Conservation (phyloP, 164 flowering plant genomes). For the Macadamia integrifolia region DNA sequence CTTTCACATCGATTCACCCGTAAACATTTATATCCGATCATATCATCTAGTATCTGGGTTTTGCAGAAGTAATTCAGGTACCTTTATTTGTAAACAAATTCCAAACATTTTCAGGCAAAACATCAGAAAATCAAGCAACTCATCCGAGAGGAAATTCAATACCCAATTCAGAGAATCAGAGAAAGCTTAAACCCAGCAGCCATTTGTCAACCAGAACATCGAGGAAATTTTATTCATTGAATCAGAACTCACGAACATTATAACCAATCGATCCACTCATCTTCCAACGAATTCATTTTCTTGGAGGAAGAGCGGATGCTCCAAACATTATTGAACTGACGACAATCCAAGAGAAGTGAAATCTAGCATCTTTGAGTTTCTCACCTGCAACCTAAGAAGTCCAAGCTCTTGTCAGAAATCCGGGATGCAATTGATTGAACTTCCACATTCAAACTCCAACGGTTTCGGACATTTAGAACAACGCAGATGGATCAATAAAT, state of each 20-base stretch:
- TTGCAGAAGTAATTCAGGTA: not conserved
- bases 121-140: no score
- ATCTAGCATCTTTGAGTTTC: no score
- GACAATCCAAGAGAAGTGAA: no score
- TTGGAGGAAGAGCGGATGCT: not conserved
- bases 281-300: not conserved
- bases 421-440: not conserved
- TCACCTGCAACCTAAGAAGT: no score
- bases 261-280: not conserved
- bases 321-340: not conserved
- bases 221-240: not conserved
- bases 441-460: constrained; percentile 5
- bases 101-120: no score
- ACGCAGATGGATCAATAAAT: not conserved
- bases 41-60: not conserved
- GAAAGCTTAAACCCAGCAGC: no score
- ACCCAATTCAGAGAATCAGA: no score
- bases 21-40: no score
- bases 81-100: no score
- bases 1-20: no score
- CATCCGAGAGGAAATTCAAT: no score
- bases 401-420: no score
- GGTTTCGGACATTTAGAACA: not conserved
- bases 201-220: not conserved
- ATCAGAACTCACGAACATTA: not conserved